A percentile compares a stretch with the other conserved stretches of the same genome.
These are phyloP conservation scores for Suhomyces choctaworum DNA, from an alignment of 1,139 yeast genomes.

Conservation along the genomic window DNA sequence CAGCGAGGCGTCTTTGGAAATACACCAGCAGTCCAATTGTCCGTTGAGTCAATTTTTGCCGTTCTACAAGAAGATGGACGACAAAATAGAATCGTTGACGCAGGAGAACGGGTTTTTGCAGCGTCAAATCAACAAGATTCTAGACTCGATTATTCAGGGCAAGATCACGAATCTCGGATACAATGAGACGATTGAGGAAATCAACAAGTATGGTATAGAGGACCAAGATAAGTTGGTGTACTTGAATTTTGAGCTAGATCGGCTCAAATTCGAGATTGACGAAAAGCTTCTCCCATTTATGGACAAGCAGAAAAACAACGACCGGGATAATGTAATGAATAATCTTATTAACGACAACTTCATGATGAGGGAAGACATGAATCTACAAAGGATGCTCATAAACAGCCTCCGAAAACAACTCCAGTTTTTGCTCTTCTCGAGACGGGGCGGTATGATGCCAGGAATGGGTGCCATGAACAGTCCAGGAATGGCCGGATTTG, in stretches of 20 bases:
- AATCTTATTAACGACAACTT: slow-evolving; percentile 45
- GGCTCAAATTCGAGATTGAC: slow-evolving; percentile 45
- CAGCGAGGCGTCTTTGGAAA: slow-evolving; percentile 41
- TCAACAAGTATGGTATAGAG: slow-evolving; percentile 29
- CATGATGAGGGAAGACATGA: slow-evolving; percentile 51
- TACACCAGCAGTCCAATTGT: slow-evolving; percentile 37
- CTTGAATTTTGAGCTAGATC: slow-evolving; percentile 40
- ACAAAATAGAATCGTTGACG: slow-evolving; percentile 13
- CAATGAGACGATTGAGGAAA: slow-evolving; percentile 48
- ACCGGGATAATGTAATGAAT: slow-evolving; percentile 40
- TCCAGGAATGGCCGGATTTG: slow-evolving; percentile 1
- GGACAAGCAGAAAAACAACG: slow-evolving; percentile 27
- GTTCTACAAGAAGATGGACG: slow-evolving; percentile 22
- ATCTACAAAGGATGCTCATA: slow-evolving; percentile 45
- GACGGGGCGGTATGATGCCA: slow-evolving; percentile 21
- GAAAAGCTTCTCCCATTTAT: slow-evolving; percentile 43
- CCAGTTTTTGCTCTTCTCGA: slow-evolving; percentile 48
- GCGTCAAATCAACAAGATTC: slow-evolving; percentile 45
- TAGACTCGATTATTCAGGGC: slow-evolving; percentile 53
- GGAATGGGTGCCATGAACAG: slow-evolving; percentile 4
- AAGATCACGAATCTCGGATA: slow-evolving; percentile 54
- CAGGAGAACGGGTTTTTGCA: slow-evolving; percentile 33
- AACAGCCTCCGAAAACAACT: slow-evolving; percentile 53
- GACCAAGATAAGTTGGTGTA: slow-evolving; percentile 37
- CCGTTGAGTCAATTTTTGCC: slow-evolving; percentile 38